Evolutionary conservation across 148 eudicot genomes (phyloP).

Genomic region (Amaranthus cruentus): DNA sequence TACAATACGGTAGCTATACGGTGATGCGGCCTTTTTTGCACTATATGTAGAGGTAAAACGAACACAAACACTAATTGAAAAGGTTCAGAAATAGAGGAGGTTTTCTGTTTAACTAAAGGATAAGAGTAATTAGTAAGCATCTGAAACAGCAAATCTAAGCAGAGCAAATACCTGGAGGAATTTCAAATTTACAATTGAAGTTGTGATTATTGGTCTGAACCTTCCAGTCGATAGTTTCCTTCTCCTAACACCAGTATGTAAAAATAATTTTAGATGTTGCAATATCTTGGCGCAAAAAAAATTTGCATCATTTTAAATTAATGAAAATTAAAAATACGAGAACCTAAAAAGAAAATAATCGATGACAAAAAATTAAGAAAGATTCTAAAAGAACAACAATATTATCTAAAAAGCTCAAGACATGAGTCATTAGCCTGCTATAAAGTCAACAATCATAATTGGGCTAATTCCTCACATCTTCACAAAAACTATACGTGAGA

Average conservation of each 20-base stretch:
- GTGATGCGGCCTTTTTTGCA: neutral
- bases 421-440: neutral
- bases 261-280: slow-evolving; percentile 8
- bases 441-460: slow-evolving; percentile 2
- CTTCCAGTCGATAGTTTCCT: slow-evolving; percentile 35
- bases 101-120: neutral
- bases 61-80: neutral
- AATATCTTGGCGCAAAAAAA: neutral
- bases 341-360: neutral
- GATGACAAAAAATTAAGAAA: neutral
- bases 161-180: slow-evolving; percentile 57
- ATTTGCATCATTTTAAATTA: neutral
- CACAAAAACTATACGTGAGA: too few relatives aligned
- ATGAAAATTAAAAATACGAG: too few relatives aligned
- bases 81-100: neutral
- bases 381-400: neutral
- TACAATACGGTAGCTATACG: neutral
- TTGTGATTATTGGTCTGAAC: slow-evolving; percentile 47
- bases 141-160: neutral
- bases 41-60: neutral
- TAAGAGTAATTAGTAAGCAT: neutral
- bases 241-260: slow-evolving; percentile 31
- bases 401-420: neutral
- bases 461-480: neutral
- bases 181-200: slow-evolving; percentile 43